Percentiles rank a stretch among this genome's conserved stretches.
Evolutionary conservation across 108 stramenopile genomes (phyloP).

Genomic region (Cyclotella baltica): DNA sequence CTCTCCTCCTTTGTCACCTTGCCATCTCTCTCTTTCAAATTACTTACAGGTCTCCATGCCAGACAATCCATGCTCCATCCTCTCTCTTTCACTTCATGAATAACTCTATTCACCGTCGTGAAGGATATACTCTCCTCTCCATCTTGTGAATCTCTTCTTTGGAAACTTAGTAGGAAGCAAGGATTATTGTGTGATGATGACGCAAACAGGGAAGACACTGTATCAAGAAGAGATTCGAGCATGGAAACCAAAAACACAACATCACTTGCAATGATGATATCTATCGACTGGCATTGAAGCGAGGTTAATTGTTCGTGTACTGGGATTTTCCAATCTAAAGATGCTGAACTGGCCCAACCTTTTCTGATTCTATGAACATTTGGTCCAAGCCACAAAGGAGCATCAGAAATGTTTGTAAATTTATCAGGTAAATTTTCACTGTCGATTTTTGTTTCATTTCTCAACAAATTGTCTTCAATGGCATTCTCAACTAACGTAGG

Average conservation of each 20-base stretch:
- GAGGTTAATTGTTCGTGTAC: slow-evolving; percentile 49
- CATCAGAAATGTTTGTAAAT: not conserved
- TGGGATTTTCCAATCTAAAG: slow-evolving; percentile 72
- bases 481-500: slow-evolving; percentile 70
- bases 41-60: slow-evolving; percentile 52
- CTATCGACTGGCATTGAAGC: slow-evolving; percentile 34
- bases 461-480: slow-evolving; percentile 52
- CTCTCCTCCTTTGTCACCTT: slow-evolving; percentile 7
- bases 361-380: slow-evolving; percentile 56
- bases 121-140: slow-evolving; percentile 47
- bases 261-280: slow-evolving; percentile 72
- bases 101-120: slow-evolving; percentile 62
- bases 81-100: slow-evolving; percentile 50
- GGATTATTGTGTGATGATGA: slow-evolving; percentile 32
- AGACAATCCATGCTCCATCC: slow-evolving; percentile 71
- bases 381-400: slow-evolving; percentile 34
- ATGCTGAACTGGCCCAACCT: slow-evolving; percentile 60
- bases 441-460: slow-evolving; percentile 31
- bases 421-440: not conserved
- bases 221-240: slow-evolving; percentile 68
- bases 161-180: slow-evolving; percentile 68
- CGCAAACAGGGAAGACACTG: slow-evolving; percentile 57
- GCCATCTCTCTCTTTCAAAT: not conserved
- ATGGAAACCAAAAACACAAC: slow-evolving; percentile 70
- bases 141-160: slow-evolving; percentile 63